Conservation (phyloP, 371 early-diverging fungal species). For the Mortierella sp. region DNA sequence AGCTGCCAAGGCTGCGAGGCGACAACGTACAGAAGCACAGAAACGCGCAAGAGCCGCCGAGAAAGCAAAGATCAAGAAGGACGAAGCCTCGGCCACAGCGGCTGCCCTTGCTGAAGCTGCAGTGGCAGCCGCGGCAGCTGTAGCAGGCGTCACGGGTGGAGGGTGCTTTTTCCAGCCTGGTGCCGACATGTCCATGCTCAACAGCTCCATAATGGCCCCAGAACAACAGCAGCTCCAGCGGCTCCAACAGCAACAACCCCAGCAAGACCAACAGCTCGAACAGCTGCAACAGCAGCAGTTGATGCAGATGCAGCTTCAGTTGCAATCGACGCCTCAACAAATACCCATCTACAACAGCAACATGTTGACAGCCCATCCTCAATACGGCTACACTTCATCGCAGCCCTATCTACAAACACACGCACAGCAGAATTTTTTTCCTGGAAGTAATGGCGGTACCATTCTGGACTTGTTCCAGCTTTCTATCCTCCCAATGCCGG, state of each 20-base stretch:
- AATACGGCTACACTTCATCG: too few relatives aligned
- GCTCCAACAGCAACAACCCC: too few relatives aligned
- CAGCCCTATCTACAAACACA: too few relatives aligned
- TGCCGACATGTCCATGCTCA: too few relatives aligned
- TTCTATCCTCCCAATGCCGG: too few relatives aligned
- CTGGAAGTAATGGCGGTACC: too few relatives aligned
- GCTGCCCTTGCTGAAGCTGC: too few relatives aligned
- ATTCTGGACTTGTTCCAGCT: too few relatives aligned
- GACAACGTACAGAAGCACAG: not conserved
- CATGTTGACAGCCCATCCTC: not conserved
- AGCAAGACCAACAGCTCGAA: not conserved
- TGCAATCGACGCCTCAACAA: not conserved
- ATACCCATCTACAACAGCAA: not conserved
- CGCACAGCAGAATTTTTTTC: too few relatives aligned
- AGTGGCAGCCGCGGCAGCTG: not conserved
- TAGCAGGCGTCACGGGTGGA: not conserved
- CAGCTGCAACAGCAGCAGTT: not conserved
- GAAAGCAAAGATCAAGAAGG: not conserved
- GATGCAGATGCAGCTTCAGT: not conserved
- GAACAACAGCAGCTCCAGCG: too few relatives aligned
- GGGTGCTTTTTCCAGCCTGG: not conserved
- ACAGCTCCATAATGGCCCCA: too few relatives aligned
- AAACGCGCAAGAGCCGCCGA: not conserved
- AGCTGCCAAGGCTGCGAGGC: constrained; percentile 6
- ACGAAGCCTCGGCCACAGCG: too few relatives aligned